These are phyloP conservation scores for Ophiosphaerella korrae DNA, from an alignment of 2,329 filamentous ascomycete species.

Conservation along the genomic window DNA sequence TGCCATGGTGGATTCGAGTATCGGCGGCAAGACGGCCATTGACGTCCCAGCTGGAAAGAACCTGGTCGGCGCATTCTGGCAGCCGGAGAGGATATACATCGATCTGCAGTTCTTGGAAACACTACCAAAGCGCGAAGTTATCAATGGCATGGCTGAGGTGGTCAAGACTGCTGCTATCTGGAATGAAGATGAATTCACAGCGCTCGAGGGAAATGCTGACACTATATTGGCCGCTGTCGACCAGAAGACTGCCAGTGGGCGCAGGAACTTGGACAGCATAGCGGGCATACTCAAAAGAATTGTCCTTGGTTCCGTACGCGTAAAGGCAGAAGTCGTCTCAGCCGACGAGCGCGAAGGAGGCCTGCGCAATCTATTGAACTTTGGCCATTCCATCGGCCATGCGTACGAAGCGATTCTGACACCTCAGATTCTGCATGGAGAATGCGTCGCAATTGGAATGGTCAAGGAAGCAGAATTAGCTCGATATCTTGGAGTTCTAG, in stretches of 20 bases:
- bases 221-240: constrained; percentile 75
- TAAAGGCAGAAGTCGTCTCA: constrained; percentile 94
- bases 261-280: constrained; percentile 71
- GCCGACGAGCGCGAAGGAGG: constrained; percentile 94
- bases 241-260: constrained; percentile 60
- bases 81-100: constrained; percentile 91
- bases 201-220: constrained; percentile 80
- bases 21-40: constrained; percentile 97
- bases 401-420: constrained; percentile 95
- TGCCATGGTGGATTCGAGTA: constrained; percentile 97
- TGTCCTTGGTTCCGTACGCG: constrained; percentile 85
- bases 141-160: constrained; percentile 99
- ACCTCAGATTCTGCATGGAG: constrained; percentile 92
- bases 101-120: constrained; percentile 91
- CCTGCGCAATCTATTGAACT: constrained; percentile 91
- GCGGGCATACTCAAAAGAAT: constrained; percentile 60
- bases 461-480: constrained; percentile 95
- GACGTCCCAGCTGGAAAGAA: constrained; percentile 97
- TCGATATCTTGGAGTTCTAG: constrained; percentile 82
- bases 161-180: constrained; percentile 98
- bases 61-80: constrained; percentile 94
- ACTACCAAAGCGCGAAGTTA: constrained; percentile 86
- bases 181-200: constrained; percentile 83
- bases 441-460: constrained; percentile 97
- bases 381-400: constrained; percentile 97